phyloP scores from a whole-genome alignment of 2,329 filamentous ascomycete genomes.

The Lasiodiplodia sp. region DNA sequence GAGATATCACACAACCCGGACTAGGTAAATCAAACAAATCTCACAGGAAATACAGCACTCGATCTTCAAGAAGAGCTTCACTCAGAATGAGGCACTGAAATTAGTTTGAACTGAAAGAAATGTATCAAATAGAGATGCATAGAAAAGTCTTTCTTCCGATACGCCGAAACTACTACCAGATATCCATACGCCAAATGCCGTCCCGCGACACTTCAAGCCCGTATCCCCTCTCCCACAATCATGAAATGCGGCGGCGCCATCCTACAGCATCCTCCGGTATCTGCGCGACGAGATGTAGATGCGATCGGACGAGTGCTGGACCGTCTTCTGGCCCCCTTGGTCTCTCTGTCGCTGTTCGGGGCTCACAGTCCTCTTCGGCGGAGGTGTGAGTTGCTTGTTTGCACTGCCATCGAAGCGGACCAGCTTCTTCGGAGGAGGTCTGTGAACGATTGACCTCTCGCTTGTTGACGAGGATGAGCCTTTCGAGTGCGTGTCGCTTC shows the following conservation, averaged over 20 bases:
- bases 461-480: neutral
- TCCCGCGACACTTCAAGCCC: neutral
- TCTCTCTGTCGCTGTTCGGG: neutral
- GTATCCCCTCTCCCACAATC: neutral
- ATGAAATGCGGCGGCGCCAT: no score
- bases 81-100: neutral
- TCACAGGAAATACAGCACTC: neutral
- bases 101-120: no score
- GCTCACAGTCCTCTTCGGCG: neutral
- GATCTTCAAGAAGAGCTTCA: neutral
- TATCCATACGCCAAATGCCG: neutral
- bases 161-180: no score
- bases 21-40: neutral
- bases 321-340: neutral
- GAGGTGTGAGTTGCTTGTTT: neutral
- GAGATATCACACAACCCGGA: neutral
- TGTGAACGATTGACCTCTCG: neutral
- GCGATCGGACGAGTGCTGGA: neutral
- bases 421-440: neutral
- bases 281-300: neutral
- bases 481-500: neutral
- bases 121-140: no score
- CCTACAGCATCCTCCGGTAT: neutral
- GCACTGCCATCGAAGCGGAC: neutral
- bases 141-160: no score